A percentile compares a stretch with the other conserved stretches of the same genome.
Conservation (phyloP, 768 basidiomycete genomes). For the Rubroboletus satanas region DNA sequence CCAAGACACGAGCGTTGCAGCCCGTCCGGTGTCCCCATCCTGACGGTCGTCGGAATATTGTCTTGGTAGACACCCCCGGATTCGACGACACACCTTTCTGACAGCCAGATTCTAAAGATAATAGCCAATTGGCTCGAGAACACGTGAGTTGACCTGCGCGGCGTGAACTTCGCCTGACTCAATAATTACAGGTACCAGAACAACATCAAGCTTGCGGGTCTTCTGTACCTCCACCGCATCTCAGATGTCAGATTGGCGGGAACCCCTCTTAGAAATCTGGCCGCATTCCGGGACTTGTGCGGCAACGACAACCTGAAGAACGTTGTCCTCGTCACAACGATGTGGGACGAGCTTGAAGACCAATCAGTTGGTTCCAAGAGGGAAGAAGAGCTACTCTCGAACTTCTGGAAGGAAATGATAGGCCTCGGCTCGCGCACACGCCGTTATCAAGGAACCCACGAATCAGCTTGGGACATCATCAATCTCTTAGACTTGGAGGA, state of each 20-base stretch:
- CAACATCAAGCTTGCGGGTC: slow-evolving; percentile 9
- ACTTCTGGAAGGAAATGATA: slow-evolving; percentile 17
- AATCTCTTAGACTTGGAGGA: background rate
- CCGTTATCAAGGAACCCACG: slow-evolving; percentile 8
- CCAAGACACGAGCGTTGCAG: slow-evolving; percentile 7
- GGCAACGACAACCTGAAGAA: slow-evolving; percentile 10
- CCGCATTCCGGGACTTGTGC: slow-evolving; percentile 10
- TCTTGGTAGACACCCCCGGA: slow-evolving; percentile 19
- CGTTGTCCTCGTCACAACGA: slow-evolving; percentile 18
- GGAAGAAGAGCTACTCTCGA: slow-evolving; percentile 9
- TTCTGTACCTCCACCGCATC: slow-evolving; percentile 16
- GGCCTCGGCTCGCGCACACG: slow-evolving; percentile 6
- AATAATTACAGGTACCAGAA: slow-evolving; percentile 1
- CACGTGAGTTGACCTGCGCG: slow-evolving; percentile 5
- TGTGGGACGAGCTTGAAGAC: slow-evolving; percentile 13
- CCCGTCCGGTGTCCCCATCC: slow-evolving; percentile 13
- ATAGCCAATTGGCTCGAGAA: slow-evolving; percentile 15
- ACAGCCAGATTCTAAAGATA: slow-evolving; percentile 7
- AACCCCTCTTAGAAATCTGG: slow-evolving; percentile 7
- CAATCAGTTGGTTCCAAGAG: background rate
- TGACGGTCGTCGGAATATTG: slow-evolving; percentile 9
- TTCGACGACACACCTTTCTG: slow-evolving; percentile 14
- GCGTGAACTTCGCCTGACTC: background rate
- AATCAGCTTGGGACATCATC: slow-evolving; percentile 15
- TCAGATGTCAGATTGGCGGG: slow-evolving; percentile 10